These are phyloP conservation scores for Hysterium pulicare DNA, from an alignment of 2,329 filamentous ascomycete species.

Conservation along the genomic window DNA sequence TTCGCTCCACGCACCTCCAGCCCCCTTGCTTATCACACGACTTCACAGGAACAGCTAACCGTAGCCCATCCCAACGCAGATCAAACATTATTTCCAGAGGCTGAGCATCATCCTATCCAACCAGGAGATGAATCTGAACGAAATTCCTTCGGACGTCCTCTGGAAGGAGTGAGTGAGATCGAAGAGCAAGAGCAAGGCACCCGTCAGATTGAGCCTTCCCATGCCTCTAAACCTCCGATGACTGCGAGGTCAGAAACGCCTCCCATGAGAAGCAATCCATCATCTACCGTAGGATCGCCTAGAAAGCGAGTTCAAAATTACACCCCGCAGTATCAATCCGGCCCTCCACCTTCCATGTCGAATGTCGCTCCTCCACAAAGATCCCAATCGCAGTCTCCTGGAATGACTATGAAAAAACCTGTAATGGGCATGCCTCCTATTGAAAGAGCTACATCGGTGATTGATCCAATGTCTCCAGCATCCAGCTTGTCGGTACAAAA, in stretches of 20 bases:
- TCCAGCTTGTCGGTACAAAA: conserved; percentile 26
- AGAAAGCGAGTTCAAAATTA: conserved; percentile 32
- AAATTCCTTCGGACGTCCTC: conserved; percentile 22
- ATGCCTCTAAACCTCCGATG: conserved; percentile 11
- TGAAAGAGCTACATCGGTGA: conserved; percentile 55
- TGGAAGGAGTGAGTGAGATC: conserved; percentile 33
- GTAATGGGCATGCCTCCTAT: conserved; percentile 40
- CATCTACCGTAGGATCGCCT: conserved; percentile 39
- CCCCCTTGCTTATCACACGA: conserved; percentile 54
- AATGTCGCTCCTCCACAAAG: conserved; percentile 41
- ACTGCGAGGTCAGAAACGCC: conserved; percentile 30
- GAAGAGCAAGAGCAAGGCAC: conserved; percentile 22
- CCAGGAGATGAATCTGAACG: conserved; percentile 25
- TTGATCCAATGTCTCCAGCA: conserved; percentile 43
- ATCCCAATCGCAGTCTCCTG: conserved; percentile 59
- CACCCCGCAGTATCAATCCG: conserved; percentile 50
- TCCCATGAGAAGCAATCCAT: conserved; percentile 27
- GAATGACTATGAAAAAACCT: conserved; percentile 50
- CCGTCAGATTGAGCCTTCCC: neutral
- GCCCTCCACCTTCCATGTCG: conserved; percentile 6
- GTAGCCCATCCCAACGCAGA: conserved; percentile 9
- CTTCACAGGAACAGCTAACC: conserved; percentile 26
- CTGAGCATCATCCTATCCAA: conserved; percentile 25
- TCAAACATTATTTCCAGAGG: conserved; percentile 6
- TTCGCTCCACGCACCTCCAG: conserved; percentile 65